Evolutionary conservation across 345 rosid genomes (phyloP), one percentile per base, ranked within the genome.

Genomic region (Rhodomyrtus tomentosa): DNA sequence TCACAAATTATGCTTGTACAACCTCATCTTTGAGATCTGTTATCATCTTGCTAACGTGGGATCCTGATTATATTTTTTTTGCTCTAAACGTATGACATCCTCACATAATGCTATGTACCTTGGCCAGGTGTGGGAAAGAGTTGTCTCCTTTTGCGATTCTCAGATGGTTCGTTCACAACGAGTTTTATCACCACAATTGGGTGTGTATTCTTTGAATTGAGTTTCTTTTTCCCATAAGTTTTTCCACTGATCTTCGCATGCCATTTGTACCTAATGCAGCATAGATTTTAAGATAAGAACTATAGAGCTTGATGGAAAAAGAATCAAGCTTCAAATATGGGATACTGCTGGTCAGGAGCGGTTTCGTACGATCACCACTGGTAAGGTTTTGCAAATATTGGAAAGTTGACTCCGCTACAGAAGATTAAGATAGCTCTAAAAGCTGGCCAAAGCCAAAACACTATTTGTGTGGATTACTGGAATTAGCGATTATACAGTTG

Each of bases 171-270:
- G 85, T 95, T 95, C 84, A 93, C 98, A 29, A 95, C 98, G 9
- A 95, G 98, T 87, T 95, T 95, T 89, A 94, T 95, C 86, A 94
- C 98, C 38, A 95, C 98, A 82, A 95, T 94, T 83, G 98, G 98
- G 98, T 95, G 12, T 81, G 89, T 84, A 20, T 86, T 79, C 76
- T 48, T 83, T 73, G 81, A 21, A 32, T 24, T 52, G 4, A 18
- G 53, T 40, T 52, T 72, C 4, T 10, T 16, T 24, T 36, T n/a
- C 12, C 45, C 18, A 45, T 49, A 24, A 22, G 50, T 22, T 38
- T 73, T 56, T 56, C 76, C 80, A 20, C 53, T 81, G 40, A 80
- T 53, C 53, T 55, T 32, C 25, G 5, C 56, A 25, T 45, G 54
- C 29, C 51, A 49, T 74, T 76, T 55, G 74, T 51, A 56, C 58